A percentile compares a stretch with the other conserved stretches of the same genome.
phyloP scores from a whole-genome alignment of 2,329 filamentous ascomycete species.

The Exophiala sp. region DNA sequence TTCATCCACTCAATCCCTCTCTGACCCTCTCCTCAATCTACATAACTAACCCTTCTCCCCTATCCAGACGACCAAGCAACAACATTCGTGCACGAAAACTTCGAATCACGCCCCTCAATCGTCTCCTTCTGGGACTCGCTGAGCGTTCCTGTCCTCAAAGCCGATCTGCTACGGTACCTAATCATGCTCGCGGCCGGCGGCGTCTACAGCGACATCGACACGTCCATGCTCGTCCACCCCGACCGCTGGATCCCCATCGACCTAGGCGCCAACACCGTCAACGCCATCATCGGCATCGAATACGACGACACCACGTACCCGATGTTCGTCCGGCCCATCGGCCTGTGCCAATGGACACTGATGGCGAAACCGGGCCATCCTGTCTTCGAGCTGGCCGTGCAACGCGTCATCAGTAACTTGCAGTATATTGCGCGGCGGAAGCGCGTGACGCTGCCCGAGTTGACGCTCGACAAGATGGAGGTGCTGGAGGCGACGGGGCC shows the following conservation, averaged over 20 bases:
- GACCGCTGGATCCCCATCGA: conserved; percentile 77
- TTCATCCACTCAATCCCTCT: no score
- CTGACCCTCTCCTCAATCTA: neutral
- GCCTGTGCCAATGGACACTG: conserved; percentile 99
- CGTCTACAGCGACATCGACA: conserved; percentile 90
- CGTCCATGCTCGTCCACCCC: conserved; percentile 72
- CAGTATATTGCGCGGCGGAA: conserved; percentile 54
- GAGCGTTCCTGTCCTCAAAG: conserved; percentile 65
- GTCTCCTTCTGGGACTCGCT: conserved; percentile 55
- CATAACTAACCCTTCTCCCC: neutral
- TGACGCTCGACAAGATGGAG: conserved; percentile 56
- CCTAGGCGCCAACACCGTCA: conserved; percentile 70
- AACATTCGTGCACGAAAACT: conserved; percentile 62
- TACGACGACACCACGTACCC: conserved; percentile 71
- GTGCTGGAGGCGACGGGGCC: conserved; percentile 94
- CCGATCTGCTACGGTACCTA: conserved; percentile 69
- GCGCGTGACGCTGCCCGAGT: conserved; percentile 43
- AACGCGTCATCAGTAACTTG: conserved; percentile 76
- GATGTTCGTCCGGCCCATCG: conserved; percentile 73
- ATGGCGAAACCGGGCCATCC: conserved; percentile 92
- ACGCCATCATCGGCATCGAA: conserved; percentile 88
- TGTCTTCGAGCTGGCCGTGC: conserved; percentile 75
- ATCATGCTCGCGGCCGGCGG: conserved; percentile 70
- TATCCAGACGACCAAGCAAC: conserved; percentile 55
- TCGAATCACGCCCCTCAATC: conserved; percentile 61